Conservation (phyloP, 768 basidiomycete species). For the Russula sp. region DNA sequence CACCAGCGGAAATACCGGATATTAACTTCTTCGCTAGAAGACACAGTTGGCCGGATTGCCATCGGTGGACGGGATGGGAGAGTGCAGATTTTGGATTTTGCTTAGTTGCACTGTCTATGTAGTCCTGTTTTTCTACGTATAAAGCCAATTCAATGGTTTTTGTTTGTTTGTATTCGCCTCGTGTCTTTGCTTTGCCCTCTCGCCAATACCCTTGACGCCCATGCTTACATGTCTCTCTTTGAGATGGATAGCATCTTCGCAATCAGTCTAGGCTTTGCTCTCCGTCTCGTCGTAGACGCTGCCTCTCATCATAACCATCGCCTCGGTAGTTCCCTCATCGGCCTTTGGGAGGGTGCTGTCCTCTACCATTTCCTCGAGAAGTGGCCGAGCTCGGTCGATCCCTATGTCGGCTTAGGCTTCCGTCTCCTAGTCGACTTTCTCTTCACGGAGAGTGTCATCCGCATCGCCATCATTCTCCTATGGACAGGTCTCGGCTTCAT, state of each 20-base stretch:
- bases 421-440: conserved; percentile 70
- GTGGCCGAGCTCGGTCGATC: conserved; percentile 59
- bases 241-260: conserved; percentile 66
- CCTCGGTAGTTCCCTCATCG: conserved; percentile 59
- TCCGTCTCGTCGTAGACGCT: conserved; percentile 56
- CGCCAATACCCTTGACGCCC: background rate
- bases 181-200: background rate
- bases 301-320: conserved; percentile 45
- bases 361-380: conserved; percentile 67
- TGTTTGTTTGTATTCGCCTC: background rate
- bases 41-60: conserved; percentile 33
- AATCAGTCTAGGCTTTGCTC: conserved; percentile 58
- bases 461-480: conserved; percentile 42
- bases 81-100: conserved; percentile 33
- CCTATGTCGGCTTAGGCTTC: conserved; percentile 60
- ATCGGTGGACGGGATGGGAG: conserved; percentile 32
- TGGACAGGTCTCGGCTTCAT: conserved; percentile 52
- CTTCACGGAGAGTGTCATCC: conserved; percentile 49
- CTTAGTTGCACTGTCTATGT: conserved; percentile 21
- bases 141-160: background rate
- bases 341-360: conserved; percentile 75
- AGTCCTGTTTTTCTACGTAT: background rate
- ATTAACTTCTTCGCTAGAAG: conserved; percentile 30
- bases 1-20: conserved; percentile 30
- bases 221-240: conserved; percentile 8